Evolutionary conservation across 2,329 filamentous ascomycete species (phyloP), one percentile per base, ranked within the genome.

Genomic region (Fonsecaea multimorphosa): DNA sequence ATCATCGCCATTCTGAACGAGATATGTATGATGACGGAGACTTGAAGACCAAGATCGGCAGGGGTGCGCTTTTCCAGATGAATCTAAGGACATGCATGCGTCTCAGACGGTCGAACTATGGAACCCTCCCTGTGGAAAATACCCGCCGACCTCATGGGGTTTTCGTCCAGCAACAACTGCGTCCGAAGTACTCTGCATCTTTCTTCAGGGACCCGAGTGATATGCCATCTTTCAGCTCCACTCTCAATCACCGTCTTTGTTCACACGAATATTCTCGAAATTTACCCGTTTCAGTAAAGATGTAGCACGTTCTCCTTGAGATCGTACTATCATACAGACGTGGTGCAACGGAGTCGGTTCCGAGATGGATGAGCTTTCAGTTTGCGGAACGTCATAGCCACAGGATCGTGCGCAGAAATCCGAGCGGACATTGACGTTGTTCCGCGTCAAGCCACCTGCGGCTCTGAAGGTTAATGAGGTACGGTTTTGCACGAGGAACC

Each of bases 41-140:
- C 56, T 58, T 58, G 38, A 38, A 58, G 56, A 24, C 19, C 32
- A 32, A 29, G 58, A 60, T 60, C 58, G 58, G 44, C 58, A 60
- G 58, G 58, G 40, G 44, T 44, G 34, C 46, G 51, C 29, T 60
- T 51, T 60, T 60, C 58, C 58, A 60, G 31, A 60, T 36, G 19
- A 24, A 19, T 32, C 31, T n/a, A 52, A 38, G n/a, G 31, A 9
- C 58, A 9, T 49, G 44, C 44, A 49, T 49, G 44, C 44, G 44
- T 19, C 44, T 49, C 19, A 49, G 44, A 4, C 22, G 44, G 19
- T 9, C 19, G 44, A 46, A 49, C 44, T 24, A 3, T 24, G 22
- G 44, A 8, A 24, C 2, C 8, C 40, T 12, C 8, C 6, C 19
- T 46, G 40, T 49, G 44, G 44, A 22, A 49, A 49, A 24, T 49